phyloP scores from a whole-genome alignment of 2,329 filamentous ascomycete genomes.

The Cladophialophora bantiana region DNA sequence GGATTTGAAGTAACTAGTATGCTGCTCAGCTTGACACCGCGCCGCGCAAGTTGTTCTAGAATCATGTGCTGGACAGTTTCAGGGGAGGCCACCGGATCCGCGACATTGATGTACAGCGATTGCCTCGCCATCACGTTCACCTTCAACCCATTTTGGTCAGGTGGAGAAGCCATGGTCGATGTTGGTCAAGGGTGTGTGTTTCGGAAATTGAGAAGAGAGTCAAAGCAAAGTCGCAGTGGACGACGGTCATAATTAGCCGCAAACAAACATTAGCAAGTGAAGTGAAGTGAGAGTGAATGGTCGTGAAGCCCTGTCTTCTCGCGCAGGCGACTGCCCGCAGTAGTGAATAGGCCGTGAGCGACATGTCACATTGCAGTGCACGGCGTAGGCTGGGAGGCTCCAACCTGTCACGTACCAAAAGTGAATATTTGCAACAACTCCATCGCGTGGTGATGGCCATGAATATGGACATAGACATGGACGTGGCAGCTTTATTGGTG shows the following conservation, averaged over 20 bases:
- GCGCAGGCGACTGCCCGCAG: background rate
- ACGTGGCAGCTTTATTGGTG: background rate
- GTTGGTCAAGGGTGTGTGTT: background rate
- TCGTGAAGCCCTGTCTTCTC: background rate
- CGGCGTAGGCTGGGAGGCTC: background rate
- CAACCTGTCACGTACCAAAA: background rate
- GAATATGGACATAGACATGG: background rate
- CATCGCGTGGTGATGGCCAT: background rate
- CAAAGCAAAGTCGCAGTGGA: background rate
- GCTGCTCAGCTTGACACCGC: background rate
- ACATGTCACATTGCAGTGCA: background rate
- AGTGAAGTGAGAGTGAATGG: conserved; percentile 1
- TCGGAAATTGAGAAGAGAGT: background rate
- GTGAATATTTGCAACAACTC: background rate
- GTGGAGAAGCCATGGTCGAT: background rate
- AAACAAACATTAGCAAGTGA: background rate
- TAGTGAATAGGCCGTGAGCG: background rate
- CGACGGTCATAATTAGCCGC: background rate
- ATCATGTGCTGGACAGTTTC: background rate
- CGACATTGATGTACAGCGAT: background rate
- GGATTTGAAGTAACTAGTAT: conserved; percentile 2
- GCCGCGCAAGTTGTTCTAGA: background rate
- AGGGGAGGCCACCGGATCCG: background rate
- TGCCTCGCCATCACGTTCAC: conserved; percentile 7
- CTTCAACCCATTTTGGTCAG: background rate